These are phyloP conservation scores for Corymbia citriodora DNA, from an alignment of 441 rosid genomes.

Conservation along the genomic window DNA sequence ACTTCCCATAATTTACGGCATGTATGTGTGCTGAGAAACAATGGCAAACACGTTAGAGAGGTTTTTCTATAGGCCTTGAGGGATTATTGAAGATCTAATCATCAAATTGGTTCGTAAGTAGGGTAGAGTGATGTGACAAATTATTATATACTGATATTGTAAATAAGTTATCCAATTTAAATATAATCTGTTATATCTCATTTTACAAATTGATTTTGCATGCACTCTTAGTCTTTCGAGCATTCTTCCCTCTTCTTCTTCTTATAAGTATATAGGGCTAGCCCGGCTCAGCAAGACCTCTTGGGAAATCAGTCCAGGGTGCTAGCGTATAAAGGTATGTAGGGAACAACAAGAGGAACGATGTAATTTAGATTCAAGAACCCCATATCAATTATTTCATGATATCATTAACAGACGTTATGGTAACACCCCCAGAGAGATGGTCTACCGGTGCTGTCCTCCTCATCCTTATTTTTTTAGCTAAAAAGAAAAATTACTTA, in stretches of 20 bases:
- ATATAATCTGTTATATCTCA: neutral
- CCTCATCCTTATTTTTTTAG: neutral
- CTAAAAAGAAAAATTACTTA: neutral
- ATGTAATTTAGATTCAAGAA: neutral
- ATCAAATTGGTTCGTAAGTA: neutral
- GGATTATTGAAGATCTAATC: neutral
- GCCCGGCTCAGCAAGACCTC: fast-evolving
- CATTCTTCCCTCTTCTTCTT: neutral
- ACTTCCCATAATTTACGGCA: neutral
- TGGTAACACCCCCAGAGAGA: neutral
- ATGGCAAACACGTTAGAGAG: neutral
- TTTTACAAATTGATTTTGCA: neutral
- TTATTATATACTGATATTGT: neutral
- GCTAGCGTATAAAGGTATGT: neutral
- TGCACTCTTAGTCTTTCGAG: neutral
- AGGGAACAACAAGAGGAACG: neutral
- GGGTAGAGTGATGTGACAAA: neutral
- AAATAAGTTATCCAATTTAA: neutral
- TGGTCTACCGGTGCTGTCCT: neutral
- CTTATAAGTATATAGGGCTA: neutral
- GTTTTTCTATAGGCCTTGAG: neutral
- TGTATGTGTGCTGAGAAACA: neutral
- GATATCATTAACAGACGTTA: neutral
- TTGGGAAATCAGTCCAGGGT: neutral
- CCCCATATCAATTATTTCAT: neutral